Conservation (phyloP, 1,284 basidiomycete species). For the Heterobasidion occidentale region DNA sequence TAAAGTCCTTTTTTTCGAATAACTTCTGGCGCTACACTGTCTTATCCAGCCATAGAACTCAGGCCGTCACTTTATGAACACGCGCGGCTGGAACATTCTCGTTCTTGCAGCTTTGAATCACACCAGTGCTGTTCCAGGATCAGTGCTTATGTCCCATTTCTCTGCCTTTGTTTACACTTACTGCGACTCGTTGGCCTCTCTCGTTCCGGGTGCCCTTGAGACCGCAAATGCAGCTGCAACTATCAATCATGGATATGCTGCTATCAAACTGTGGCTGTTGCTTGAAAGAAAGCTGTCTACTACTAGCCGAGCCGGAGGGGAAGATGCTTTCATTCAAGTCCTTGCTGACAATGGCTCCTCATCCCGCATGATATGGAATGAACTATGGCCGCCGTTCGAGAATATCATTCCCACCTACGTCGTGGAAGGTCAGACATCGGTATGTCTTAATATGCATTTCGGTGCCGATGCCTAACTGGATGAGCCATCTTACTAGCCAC, state of each 20-base stretch:
- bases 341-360: conserved; percentile 22
- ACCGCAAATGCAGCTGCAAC: conserved; percentile 29
- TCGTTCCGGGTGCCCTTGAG: not conserved
- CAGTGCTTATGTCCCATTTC: conserved; percentile 40
- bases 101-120: conserved; percentile 43
- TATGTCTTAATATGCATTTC: conserved; percentile 19
- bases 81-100: conserved; percentile 60
- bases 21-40: not conserved
- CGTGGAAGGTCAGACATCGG: conserved; percentile 38
- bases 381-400: conserved; percentile 65
- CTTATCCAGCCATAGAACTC: conserved; percentile 25
- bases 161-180: conserved; percentile 39
- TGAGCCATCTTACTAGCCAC: conserved; percentile 31
- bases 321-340: not conserved
- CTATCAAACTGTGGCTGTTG: conserved; percentile 64
- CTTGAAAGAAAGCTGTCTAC: conserved; percentile 23
- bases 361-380: conserved; percentile 54
- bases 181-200: conserved; percentile 28
- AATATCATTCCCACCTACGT: conserved; percentile 41
- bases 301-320: not conserved
- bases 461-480: too few relatives aligned
- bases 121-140: conserved; percentile 28
- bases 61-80: conserved; percentile 24
- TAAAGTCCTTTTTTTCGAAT: conserved; percentile 2
- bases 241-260: conserved; percentile 58